These are phyloP conservation scores for Brettanomyces nanus DNA, from an alignment of 805 yeast genomes.

Conservation along the genomic window DNA sequence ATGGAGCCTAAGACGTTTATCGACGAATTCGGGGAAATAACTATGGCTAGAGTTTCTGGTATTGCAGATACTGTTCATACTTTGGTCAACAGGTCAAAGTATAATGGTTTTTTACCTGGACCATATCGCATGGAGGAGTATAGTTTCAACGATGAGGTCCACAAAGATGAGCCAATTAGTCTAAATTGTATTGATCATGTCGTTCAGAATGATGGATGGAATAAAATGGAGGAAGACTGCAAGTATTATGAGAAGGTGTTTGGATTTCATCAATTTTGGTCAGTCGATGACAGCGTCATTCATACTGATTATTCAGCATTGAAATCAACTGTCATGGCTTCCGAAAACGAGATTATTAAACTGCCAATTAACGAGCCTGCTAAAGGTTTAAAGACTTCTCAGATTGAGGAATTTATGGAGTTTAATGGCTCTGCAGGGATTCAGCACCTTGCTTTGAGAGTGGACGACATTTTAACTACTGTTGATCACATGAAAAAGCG, in stretches of 20 bases:
- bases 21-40: slow-evolving; percentile 46
- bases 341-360: slow-evolving; percentile 53
- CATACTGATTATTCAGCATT: slow-evolving; percentile 63
- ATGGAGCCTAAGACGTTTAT: slow-evolving; percentile 14
- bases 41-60: slow-evolving; percentile 42
- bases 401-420: slow-evolving; percentile 74
- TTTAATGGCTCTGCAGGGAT: slow-evolving; percentile 77
- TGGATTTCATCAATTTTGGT: slow-evolving; percentile 76
- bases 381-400: slow-evolving; percentile 54
- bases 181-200: slow-evolving; percentile 57
- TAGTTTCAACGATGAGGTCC: not conserved
- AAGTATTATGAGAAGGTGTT: slow-evolving; percentile 51
- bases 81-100: slow-evolving; percentile 36
- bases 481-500: slow-evolving; percentile 45
- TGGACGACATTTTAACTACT: slow-evolving; percentile 51
- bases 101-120: slow-evolving; percentile 23
- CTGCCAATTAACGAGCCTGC: slow-evolving; percentile 89
- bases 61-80: slow-evolving; percentile 68
- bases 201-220: slow-evolving; percentile 73
- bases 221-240: slow-evolving; percentile 52
- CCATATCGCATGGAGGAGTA: slow-evolving; percentile 7
- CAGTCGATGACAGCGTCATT: slow-evolving; percentile 74
- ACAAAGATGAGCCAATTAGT: slow-evolving; percentile 13
- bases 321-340: slow-evolving; percentile 70
- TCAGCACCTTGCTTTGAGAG: slow-evolving; percentile 71